phyloP scores from a whole-genome alignment of 306 rosid species.

The Vigna angularis region DNA sequence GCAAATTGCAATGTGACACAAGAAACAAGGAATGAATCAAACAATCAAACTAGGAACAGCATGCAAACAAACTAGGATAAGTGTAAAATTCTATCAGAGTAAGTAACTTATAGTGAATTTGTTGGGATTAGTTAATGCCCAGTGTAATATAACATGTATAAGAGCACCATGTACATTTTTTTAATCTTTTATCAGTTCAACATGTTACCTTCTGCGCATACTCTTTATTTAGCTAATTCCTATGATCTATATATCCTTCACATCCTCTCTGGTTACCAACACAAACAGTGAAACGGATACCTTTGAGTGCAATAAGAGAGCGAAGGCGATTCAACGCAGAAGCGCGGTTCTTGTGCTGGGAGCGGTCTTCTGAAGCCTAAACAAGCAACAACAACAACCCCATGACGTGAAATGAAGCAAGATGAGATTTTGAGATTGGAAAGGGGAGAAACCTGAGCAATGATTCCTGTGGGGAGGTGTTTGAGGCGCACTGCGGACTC shows the following conservation, averaged over 20 bases:
- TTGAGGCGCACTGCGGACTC: slow-evolving; percentile 89
- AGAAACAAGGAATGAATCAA: slow-evolving; percentile 2
- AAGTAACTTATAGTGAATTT: not conserved
- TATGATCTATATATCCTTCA: not conserved
- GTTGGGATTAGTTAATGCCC: not conserved
- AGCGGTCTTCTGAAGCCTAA: slow-evolving; percentile 93
- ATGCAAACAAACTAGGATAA: not conserved
- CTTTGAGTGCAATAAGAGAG: slow-evolving; percentile 76
- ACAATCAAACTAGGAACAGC: not conserved
- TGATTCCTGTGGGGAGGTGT: slow-evolving; percentile 84
- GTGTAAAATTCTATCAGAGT: not conserved
- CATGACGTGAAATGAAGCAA: slow-evolving; percentile 19
- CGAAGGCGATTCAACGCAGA: slow-evolving; percentile 88
- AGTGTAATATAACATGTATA: not conserved
- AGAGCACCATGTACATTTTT: not conserved
- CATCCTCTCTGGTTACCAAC: not conserved
- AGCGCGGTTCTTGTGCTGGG: slow-evolving; percentile 90
- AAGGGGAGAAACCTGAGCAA: slow-evolving; percentile 66
- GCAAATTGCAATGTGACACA: not conserved
- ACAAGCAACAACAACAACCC: slow-evolving; percentile 6
- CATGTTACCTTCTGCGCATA: not conserved
- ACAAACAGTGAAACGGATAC: slow-evolving; percentile 36
- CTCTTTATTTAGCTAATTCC: not conserved
- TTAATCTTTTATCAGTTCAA: not conserved
- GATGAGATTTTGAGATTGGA: not conserved